Percentiles rank a stretch among this genome's conserved stretches.
Conservation (phyloP, 768 basidiomycete species). For the Podaxis pistillaris region DNA sequence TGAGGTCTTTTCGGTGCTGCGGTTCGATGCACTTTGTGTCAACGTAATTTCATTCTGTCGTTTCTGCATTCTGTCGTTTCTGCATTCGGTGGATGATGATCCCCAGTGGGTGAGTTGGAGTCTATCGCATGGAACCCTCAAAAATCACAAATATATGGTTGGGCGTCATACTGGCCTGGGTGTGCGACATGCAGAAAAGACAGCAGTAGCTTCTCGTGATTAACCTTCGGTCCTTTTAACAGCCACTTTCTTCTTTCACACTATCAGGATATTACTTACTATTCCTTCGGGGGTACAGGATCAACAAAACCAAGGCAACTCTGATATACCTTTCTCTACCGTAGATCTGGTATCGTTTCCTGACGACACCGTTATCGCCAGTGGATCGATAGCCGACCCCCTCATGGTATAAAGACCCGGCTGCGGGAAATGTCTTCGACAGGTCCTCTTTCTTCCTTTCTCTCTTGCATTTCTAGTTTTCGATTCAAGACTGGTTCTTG, state of each 20-base stretch:
- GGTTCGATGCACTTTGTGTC: neutral
- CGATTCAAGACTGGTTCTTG: slow-evolving; percentile 57
- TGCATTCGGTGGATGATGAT: neutral
- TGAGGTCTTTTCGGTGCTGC: neutral
- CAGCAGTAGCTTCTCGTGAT: neutral
- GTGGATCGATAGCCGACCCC: neutral
- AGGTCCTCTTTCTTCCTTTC: slow-evolving; percentile 9
- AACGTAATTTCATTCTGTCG: neutral
- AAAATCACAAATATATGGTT: neutral
- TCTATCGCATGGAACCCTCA: neutral
- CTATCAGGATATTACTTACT: neutral
- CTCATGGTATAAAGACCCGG: neutral
- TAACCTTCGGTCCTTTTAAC: neutral
- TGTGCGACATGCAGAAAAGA: neutral
- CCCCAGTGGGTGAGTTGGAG: neutral
- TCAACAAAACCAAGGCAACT: slow-evolving; percentile 14
- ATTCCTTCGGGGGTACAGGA: neutral
- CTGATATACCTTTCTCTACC: slow-evolving; percentile 2
- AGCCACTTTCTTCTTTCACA: neutral
- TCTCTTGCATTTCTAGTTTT: slow-evolving; percentile 29
- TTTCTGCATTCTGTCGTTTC: neutral
- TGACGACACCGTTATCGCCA: neutral
- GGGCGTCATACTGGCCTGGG: neutral
- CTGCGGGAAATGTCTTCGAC: neutral
- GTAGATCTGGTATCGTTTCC: neutral